phyloP scores from a whole-genome alignment of 2,329 filamentous ascomycete species.

The Lasiodiplodia citricola region DNA sequence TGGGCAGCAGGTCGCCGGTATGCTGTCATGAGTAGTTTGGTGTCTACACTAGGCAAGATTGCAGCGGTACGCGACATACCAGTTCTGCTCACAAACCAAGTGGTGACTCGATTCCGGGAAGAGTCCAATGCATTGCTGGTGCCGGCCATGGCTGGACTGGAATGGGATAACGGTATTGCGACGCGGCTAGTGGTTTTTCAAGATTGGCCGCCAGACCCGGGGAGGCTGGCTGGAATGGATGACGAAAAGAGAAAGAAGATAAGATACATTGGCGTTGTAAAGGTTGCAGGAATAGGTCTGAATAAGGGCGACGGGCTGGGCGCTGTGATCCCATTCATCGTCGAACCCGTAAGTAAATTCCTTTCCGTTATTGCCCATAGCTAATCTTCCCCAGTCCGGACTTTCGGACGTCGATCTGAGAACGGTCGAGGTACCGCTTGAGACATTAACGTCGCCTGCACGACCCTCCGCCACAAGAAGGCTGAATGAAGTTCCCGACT shows the following conservation, averaged over 20 bases:
- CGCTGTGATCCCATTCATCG: conserved; percentile 56
- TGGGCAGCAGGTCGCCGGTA: conserved; percentile 58
- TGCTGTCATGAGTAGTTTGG: conserved; percentile 70
- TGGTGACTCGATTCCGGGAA: conserved; percentile 77
- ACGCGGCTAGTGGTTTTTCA: conserved; percentile 78
- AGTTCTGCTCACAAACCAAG: conserved; percentile 78
- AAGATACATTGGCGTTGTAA: conserved; percentile 52
- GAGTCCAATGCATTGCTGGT: conserved; percentile 71
- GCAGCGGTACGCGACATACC: conserved; percentile 75
- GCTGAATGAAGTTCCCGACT: conserved; percentile 61
- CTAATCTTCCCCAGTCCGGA: conserved; percentile 39
- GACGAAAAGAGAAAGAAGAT: conserved; percentile 39
- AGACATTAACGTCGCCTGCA: conserved; percentile 29
- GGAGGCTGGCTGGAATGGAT: conserved; percentile 36
- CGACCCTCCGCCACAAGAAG: conserved; percentile 68
- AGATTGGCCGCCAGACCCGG: conserved; percentile 60
- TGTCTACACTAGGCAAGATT: conserved; percentile 67
- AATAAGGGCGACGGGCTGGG: conserved; percentile 50
- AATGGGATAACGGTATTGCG: conserved; percentile 81
- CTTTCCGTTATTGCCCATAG: conserved; percentile 29
- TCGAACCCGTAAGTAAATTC: conserved; percentile 49
- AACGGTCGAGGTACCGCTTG: conserved; percentile 9
- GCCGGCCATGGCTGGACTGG: conserved; percentile 73
- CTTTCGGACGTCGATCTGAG: conserved; percentile 36
- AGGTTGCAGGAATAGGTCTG: conserved; percentile 47